Percentiles rank a stretch among this genome's conserved stretches.
These are phyloP conservation scores for Sphagnurus paluster DNA, from an alignment of 1,284 basidiomycete species.

Conservation along the genomic window DNA sequence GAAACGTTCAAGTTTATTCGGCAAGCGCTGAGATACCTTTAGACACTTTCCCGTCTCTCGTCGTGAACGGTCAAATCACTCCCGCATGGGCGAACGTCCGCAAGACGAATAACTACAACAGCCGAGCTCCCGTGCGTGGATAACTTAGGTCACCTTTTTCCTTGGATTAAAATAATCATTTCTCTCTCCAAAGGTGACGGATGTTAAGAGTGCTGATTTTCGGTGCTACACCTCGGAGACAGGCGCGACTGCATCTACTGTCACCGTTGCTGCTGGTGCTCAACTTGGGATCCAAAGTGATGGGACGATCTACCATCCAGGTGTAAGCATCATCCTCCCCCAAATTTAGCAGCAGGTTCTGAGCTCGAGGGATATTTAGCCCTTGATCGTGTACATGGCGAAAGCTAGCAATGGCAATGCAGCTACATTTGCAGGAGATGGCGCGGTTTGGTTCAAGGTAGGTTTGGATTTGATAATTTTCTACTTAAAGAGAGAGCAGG, in stretches of 20 bases:
- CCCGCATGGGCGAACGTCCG: conserved; percentile 42
- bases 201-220: conserved; percentile 37
- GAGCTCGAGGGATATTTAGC: conserved; percentile 16
- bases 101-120: conserved; percentile 44
- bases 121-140: conserved; percentile 40
- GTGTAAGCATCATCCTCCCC: conserved; percentile 26
- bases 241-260: conserved; percentile 30
- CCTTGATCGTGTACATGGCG: conserved; percentile 42
- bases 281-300: conserved; percentile 32
- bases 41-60: conserved; percentile 44
- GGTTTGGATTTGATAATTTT: background rate
- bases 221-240: conserved; percentile 38
- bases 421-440: conserved; percentile 36
- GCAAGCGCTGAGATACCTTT: background rate
- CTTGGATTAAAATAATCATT: background rate
- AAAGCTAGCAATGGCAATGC: conserved; percentile 34
- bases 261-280: conserved; percentile 32
- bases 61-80: conserved; percentile 36
- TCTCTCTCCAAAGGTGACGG: conserved; percentile 27
- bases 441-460: conserved; percentile 42
- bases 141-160: background rate
- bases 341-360: background rate
- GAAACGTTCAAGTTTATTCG: background rate
- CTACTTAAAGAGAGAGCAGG: background rate
- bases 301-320: conserved; percentile 39